phyloP scores from a whole-genome alignment of 345 rosid species.

The Garcia nutans region DNA sequence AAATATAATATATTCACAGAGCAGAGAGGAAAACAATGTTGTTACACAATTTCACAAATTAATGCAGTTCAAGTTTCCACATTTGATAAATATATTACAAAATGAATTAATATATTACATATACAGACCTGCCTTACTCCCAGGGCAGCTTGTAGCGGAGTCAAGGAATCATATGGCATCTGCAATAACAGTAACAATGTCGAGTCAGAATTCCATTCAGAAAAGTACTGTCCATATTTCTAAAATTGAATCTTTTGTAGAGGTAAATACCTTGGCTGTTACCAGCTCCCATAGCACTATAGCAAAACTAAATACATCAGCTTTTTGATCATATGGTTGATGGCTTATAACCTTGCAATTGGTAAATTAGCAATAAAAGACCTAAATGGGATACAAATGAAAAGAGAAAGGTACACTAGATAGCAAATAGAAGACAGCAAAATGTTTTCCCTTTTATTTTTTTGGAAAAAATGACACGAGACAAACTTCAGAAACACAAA shows the following conservation, averaged over 20 bases:
- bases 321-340: conserved; percentile 67
- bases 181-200: conserved; percentile 23
- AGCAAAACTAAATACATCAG: conserved; percentile 73
- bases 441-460: too few species aligned
- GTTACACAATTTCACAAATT: background rate
- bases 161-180: conserved; percentile 68
- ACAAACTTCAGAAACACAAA: background rate
- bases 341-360: conserved; percentile 64
- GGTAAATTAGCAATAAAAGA: background rate
- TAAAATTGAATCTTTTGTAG: background rate
- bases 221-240: conserved; percentile 1
- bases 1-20: background rate
- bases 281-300: conserved; percentile 77
- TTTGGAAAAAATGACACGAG: too few species aligned
- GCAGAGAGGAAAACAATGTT: background rate
- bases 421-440: background rate
- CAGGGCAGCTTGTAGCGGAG: conserved; percentile 76
- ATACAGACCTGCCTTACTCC: conserved; percentile 68
- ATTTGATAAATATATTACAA: background rate
- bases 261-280: conserved; percentile 61
- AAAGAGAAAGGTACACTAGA: conserved; percentile 1
- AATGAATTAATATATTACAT: background rate
- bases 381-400: background rate
- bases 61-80: background rate
- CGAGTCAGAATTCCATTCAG: conserved; percentile 1